Evolutionary conservation across 2,329 filamentous ascomycete species (phyloP).

Genomic region (Epichloe sibirici): DNA sequence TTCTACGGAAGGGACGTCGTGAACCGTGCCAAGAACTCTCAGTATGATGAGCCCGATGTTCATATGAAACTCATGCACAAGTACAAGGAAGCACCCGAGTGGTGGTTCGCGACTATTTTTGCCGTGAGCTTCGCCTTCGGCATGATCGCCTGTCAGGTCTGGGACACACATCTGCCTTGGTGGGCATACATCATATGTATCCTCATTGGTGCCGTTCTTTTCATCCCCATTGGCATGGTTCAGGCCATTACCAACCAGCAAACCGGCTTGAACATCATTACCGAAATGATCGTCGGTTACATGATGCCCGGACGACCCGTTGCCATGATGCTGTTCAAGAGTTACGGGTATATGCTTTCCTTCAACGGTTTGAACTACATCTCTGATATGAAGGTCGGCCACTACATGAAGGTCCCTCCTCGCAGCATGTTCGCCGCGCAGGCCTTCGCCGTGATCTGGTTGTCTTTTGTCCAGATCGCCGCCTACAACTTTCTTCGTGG

Average conservation of each 20-base stretch:
- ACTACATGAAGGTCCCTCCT: conserved; percentile 42
- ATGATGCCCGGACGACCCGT: conserved; percentile 34
- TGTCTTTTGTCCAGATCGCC: conserved; percentile 25
- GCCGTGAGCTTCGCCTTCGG: conserved; percentile 36
- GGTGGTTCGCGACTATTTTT: conserved; percentile 42
- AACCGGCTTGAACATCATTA: conserved; percentile 35
- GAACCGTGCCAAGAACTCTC: conserved; percentile 18
- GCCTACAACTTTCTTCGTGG: conserved; percentile 28
- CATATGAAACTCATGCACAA: conserved; percentile 43
- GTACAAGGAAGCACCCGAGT: conserved; percentile 42
- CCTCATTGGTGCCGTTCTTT: conserved; percentile 26
- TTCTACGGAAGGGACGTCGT: conserved; percentile 40
- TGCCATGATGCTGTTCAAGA: conserved; percentile 40
- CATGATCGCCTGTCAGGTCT: conserved; percentile 24
- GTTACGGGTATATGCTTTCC: conserved; percentile 32
- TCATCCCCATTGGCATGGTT: conserved; percentile 32
- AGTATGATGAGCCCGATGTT: conserved; percentile 34
- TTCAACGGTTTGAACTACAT: conserved; percentile 35
- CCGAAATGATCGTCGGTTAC: conserved; percentile 37
- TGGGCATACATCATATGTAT: conserved; percentile 30
- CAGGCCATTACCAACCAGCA: conserved; percentile 37
- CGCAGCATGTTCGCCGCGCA: conserved; percentile 35
- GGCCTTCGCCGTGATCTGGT: conserved; percentile 27
- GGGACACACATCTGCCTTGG: conserved; percentile 30
- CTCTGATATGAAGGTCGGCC: conserved; percentile 38